These are phyloP conservation scores for Actinomucor elegans DNA, from an alignment of 371 early-diverging fungal genomes.

Conservation along the genomic window DNA sequence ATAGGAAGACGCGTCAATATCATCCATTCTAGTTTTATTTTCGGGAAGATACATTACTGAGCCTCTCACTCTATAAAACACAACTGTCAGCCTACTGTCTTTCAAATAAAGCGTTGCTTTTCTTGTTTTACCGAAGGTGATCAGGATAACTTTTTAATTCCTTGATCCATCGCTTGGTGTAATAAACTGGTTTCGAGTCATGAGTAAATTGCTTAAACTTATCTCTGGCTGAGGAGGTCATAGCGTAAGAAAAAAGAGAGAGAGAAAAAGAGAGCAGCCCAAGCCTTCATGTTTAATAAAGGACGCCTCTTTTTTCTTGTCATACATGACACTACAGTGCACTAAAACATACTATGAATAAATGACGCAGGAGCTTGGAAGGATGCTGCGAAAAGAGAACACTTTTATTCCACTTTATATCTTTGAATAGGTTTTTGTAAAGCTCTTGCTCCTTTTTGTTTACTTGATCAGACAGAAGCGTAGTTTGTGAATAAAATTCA, in stretches of 20 bases:
- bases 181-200: slow-evolving; percentile 14
- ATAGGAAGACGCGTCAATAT: neutral
- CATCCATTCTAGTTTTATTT: neutral
- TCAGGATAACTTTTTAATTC: slow-evolving; percentile 24
- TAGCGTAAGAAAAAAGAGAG: neutral
- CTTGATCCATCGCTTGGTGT: slow-evolving; percentile 19
- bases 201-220: neutral
- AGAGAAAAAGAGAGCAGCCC: neutral
- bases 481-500: too few species aligned
- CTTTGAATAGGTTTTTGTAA: too few species aligned
- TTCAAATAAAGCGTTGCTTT: neutral
- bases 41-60: slow-evolving; percentile 21
- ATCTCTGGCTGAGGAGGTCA: neutral
- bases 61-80: slow-evolving; percentile 25
- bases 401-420: too few species aligned
- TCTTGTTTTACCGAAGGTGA: slow-evolving; percentile 24
- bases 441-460: too few species aligned
- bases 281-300: too few species aligned
- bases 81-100: neutral
- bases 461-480: too few species aligned
- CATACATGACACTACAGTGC: too few species aligned
- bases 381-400: too few species aligned
- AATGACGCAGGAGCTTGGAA: too few species aligned
- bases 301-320: too few species aligned
- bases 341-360: too few species aligned